Conservation (phyloP, 2,329 filamentous ascomycete genomes). For the Eutypella sp. region DNA sequence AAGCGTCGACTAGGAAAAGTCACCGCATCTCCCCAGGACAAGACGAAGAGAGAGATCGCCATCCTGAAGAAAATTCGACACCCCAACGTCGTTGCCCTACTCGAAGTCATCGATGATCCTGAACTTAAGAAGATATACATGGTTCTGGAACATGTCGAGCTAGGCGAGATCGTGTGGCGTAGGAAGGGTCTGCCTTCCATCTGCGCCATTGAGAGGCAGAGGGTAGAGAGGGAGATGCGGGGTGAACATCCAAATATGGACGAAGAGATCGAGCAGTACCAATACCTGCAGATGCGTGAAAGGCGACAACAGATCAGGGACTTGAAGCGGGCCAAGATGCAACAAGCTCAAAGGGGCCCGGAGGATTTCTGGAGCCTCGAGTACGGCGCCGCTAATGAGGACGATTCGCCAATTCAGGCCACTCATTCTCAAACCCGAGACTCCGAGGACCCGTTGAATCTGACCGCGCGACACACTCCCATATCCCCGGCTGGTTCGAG, state of each 20-base stretch:
- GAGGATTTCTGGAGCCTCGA: constrained; percentile 81
- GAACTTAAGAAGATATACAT: constrained; percentile 98
- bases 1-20: constrained; percentile 86
- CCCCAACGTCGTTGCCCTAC: constrained; percentile 89
- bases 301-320: constrained; percentile 55
- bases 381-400: constrained; percentile 59
- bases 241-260: constrained; percentile 49
- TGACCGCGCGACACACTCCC: constrained; percentile 13
- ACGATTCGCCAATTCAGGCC: constrained; percentile 34
- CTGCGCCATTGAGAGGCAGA: constrained; percentile 73
- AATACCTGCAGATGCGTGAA: constrained; percentile 54
- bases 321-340: constrained; percentile 51
- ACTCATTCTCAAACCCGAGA: constrained; percentile 17
- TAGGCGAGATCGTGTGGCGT: constrained; percentile 91
- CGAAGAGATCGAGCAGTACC: constrained; percentile 55
- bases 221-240: constrained; percentile 68
- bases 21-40: constrained; percentile 63
- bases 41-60: constrained; percentile 92
- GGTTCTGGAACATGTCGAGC: constrained; percentile 89
- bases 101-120: constrained; percentile 97
- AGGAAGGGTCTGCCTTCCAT: constrained; percentile 82
- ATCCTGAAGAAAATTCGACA: constrained; percentile 98
- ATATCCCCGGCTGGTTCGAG: constrained; percentile 23
- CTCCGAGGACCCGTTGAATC: constrained; percentile 12
- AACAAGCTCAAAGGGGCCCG: constrained; percentile 43